Conservation (phyloP, 2,329 filamentous ascomycete species). For the Blastomyces parvus region DNA sequence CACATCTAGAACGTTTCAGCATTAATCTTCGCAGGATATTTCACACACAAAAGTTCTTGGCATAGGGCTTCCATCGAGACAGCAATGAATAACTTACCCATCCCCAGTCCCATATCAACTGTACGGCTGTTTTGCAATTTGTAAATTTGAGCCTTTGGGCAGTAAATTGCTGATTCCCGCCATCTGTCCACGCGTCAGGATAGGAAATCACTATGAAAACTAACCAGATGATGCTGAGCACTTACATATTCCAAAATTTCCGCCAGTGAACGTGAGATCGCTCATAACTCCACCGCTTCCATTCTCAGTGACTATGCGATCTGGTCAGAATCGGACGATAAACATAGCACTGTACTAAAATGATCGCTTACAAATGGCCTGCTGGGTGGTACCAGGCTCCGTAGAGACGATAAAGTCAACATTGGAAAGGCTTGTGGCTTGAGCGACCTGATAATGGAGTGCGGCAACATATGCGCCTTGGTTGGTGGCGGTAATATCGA, state of each 20-base stretch:
- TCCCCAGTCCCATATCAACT: slow-evolving; percentile 8
- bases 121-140: slow-evolving; percentile 5
- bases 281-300: slow-evolving; percentile 8
- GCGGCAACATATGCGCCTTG: slow-evolving; percentile 29
- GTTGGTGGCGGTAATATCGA: slow-evolving; percentile 25
- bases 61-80: background rate
- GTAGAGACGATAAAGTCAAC: slow-evolving; percentile 7
- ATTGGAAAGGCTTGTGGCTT: slow-evolving; percentile 9
- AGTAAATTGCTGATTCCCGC: slow-evolving; percentile 7
- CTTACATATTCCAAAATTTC: slow-evolving; percentile 8
- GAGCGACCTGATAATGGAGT: slow-evolving; percentile 14
- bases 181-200: slow-evolving; percentile 2
- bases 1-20: slow-evolving; percentile 5
- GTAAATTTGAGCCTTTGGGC: slow-evolving; percentile 6
- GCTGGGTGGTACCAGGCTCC: slow-evolving; percentile 2
- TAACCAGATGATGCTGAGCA: background rate
- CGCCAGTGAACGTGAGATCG: slow-evolving; percentile 5
- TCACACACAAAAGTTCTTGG: background rate
- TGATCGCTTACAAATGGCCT: slow-evolving; percentile 3
- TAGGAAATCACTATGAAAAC: background rate
- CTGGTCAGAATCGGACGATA: background rate
- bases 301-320: slow-evolving; percentile 3
- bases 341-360: background rate
- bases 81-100: slow-evolving; percentile 1
- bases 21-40: background rate